Evolutionary conservation across 331 rosid species (phyloP).

Genomic region (Stylosanthes scabra): DNA sequence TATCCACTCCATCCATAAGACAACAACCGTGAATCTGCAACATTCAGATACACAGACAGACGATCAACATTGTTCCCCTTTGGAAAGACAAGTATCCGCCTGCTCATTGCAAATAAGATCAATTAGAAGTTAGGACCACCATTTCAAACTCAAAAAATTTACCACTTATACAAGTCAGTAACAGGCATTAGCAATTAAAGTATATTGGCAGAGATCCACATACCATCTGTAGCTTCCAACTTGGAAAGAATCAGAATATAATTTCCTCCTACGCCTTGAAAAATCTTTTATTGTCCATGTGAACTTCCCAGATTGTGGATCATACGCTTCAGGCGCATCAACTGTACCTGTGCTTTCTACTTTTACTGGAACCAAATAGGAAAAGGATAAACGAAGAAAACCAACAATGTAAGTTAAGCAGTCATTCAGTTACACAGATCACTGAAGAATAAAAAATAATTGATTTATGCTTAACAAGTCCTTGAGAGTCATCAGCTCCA

Average conservation of each 20-base stretch:
- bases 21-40: constrained; percentile 64
- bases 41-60: constrained; percentile 85
- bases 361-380: constrained; percentile 39
- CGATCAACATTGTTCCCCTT: constrained; percentile 82
- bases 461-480: background rate
- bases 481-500: background rate
- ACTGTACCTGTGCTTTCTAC: constrained; percentile 46
- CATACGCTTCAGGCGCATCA: constrained; percentile 56
- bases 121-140: constrained; percentile 27
- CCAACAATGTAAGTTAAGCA: constrained; percentile 11
- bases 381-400: constrained; percentile 10
- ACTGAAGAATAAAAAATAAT: background rate
- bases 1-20: constrained; percentile 86
- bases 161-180: background rate
- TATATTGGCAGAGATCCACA: background rate
- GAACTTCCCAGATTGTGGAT: constrained; percentile 61
- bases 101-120: constrained; percentile 44
- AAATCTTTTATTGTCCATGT: constrained; percentile 79
- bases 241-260: constrained; percentile 67
- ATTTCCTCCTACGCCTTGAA: constrained; percentile 61
- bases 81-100: constrained; percentile 82
- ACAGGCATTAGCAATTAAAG: constrained; percentile 14
- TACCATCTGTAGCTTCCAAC: constrained; percentile 84
- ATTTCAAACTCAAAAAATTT: constrained; percentile 8
- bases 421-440: background rate